phyloP scores from a whole-genome alignment of 208 protist genomes.

The Novymonas esmeraldas region DNA sequence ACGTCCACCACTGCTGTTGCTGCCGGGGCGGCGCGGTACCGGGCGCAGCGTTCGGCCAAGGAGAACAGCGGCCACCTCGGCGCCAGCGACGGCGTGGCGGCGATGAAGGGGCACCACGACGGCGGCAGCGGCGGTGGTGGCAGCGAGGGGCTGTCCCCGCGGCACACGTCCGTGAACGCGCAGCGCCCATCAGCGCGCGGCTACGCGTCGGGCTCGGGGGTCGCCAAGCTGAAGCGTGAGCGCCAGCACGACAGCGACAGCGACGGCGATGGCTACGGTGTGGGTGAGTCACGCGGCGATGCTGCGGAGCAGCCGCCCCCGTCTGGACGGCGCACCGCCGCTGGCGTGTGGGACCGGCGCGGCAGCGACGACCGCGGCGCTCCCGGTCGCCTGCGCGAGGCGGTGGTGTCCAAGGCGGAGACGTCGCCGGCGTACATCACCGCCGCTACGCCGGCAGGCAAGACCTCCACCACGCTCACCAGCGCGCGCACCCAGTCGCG shows the following conservation, averaged over 20 bases:
- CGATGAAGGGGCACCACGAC: background rate
- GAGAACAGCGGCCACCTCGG: constrained; percentile 21
- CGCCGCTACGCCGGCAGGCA: constrained; percentile 8
- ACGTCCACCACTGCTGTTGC: no score
- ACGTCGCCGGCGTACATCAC: constrained; percentile 31
- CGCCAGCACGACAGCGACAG: constrained; percentile 20
- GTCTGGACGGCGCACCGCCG: constrained; percentile 1
- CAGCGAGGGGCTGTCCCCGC: background rate
- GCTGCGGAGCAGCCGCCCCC: background rate
- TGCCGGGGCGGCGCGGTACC: constrained; percentile 6
- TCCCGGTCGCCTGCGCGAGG: background rate
- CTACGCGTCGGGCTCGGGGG: background rate
- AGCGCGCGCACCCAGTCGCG: constrained; percentile 24
- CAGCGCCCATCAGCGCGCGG: background rate
- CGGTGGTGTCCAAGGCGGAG: constrained; percentile 11
- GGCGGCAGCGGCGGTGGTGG: background rate
- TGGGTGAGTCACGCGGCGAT: background rate
- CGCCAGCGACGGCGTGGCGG: background rate
- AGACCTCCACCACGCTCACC: constrained; percentile 30
- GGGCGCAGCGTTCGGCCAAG: constrained; percentile 13
- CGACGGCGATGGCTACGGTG: constrained; percentile 7
- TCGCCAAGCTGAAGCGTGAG: constrained; percentile 36
- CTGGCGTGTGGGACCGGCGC: constrained; percentile 7
- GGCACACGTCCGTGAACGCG: constrained; percentile 9
- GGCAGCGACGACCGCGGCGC: background rate